Percentiles rank a stretch among this genome's conserved stretches.
These are phyloP conservation scores for Jaapia argillacea DNA, from an alignment of 768 basidiomycete genomes.

Conservation along the genomic window DNA sequence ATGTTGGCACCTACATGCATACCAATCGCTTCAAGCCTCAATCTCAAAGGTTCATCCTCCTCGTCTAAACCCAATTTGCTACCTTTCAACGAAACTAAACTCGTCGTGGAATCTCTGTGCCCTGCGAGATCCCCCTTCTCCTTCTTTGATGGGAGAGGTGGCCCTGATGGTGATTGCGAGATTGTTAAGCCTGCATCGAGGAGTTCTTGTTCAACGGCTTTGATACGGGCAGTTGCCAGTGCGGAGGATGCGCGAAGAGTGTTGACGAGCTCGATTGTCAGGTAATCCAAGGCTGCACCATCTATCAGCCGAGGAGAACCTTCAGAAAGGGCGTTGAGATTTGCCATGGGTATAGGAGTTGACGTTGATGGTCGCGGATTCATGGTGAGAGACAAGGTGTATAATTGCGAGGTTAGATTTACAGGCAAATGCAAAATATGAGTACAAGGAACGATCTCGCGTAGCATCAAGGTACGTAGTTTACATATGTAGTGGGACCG, in stretches of 20 bases:
- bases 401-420: too few relatives aligned
- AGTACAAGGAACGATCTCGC: too few relatives aligned
- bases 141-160: conserved; percentile 27
- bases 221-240: conserved; percentile 56
- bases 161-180: conserved; percentile 30
- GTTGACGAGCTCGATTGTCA: conserved; percentile 73
- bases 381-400: too few relatives aligned
- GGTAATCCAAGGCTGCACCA: conserved; percentile 70
- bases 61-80: conserved; percentile 33
- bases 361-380: conserved; percentile 12
- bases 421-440: too few relatives aligned
- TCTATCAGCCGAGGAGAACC: conserved; percentile 55
- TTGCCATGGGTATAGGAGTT: conserved; percentile 12
- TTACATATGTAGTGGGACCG: too few relatives aligned
- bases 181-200: conserved; percentile 66
- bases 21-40: conserved; percentile 75
- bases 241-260: conserved; percentile 66
- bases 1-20: conserved; percentile 81
- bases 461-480: too few relatives aligned
- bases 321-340: conserved; percentile 50
- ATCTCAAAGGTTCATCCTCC: conserved; percentile 62
- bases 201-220: conserved; percentile 71
- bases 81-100: conserved; percentile 13
- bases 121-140: conserved; percentile 20
- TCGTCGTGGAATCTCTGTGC: conserved; percentile 28